Evolutionary conservation across 129 eudicot species (phyloP).

Genomic region (Logfia minima): DNA sequence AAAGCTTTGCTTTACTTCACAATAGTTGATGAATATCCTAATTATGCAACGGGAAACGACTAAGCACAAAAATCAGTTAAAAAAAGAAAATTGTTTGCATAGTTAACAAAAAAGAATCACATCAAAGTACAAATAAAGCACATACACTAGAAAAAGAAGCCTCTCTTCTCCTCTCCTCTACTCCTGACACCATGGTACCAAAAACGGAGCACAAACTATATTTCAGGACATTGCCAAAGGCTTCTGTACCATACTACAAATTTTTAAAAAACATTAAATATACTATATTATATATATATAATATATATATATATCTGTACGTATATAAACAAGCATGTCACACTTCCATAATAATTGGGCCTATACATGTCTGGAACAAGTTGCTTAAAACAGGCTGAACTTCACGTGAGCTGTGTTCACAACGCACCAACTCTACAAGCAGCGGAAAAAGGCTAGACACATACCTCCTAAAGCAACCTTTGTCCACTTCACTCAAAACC

Average conservation of each 20-base stretch:
- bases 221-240: constrained; percentile 14
- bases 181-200: constrained; percentile 25
- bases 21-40: too few relatives aligned
- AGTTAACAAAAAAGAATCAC: constrained; percentile 22
- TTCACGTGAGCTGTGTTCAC: constrained; percentile 88
- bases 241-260: constrained; percentile 25
- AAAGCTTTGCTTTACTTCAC: too few relatives aligned
- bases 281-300: background rate
- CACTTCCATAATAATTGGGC: constrained; percentile 62
- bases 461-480: constrained; percentile 53
- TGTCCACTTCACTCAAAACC: constrained; percentile 61
- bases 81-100: constrained; percentile 10
- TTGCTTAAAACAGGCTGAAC: constrained; percentile 66
- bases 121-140: constrained; percentile 27
- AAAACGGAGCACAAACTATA: constrained; percentile 27
- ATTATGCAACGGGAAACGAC: background rate
- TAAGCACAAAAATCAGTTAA: background rate
- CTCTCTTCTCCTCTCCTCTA: constrained; percentile 6
- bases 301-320: background rate
- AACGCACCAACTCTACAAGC: constrained; percentile 78
- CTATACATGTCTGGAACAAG: constrained; percentile 76
- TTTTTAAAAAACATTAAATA: background rate
- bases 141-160: constrained; percentile 20
- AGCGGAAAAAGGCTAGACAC: constrained; percentile 58
- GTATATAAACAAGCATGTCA: constrained; percentile 28